A percentile compares a stretch with the other conserved stretches of the same genome.
Evolutionary conservation across 495 filamentous ascomycete species (phyloP).

Genomic region (Antarctomyces pellizariae): DNA sequence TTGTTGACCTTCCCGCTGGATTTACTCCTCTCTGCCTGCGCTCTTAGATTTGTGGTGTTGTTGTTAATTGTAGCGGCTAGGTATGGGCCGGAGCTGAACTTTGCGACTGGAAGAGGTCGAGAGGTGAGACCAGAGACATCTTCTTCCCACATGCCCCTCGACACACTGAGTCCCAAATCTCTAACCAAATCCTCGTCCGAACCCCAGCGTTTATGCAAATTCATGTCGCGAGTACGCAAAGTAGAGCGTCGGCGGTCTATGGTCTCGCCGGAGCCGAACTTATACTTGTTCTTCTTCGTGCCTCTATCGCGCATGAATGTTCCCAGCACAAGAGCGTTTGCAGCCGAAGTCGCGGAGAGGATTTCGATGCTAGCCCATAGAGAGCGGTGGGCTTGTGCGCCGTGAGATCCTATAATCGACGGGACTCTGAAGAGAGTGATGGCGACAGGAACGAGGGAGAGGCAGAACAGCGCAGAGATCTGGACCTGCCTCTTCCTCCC

Average conservation of each 20-base stretch:
- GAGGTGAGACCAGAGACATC: constrained; percentile 6
- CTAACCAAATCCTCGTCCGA: constrained; percentile 61
- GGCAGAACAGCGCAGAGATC: constrained; percentile 52
- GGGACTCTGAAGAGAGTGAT: constrained; percentile 60
- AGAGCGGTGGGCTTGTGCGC: constrained; percentile 50
- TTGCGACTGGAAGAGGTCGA: constrained; percentile 21
- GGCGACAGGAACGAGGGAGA: constrained; percentile 53
- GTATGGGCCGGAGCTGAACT: no score
- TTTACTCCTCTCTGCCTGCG: no score
- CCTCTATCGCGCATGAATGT: constrained; percentile 63
- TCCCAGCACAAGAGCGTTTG: constrained; percentile 58
- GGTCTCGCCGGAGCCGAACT: constrained; percentile 30
- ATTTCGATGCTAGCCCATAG: constrained; percentile 58
- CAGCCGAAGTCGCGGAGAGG: constrained; percentile 49
- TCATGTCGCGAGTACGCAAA: no score
- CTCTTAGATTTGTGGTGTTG: no score
- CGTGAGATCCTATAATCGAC: constrained; percentile 34
- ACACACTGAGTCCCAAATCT: constrained; percentile 41
- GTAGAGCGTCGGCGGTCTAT: constrained; percentile 25
- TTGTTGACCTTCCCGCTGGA: no score
- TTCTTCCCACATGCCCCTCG: constrained; percentile 28
- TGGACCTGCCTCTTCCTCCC: constrained; percentile 33
- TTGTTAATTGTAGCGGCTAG: no score
- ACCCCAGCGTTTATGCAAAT: constrained; percentile 56
- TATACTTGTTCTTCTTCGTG: constrained; percentile 54